Evolutionary conservation across 1,139 yeast species (phyloP).

Genomic region (Debaryomyces fabryi): DNA sequence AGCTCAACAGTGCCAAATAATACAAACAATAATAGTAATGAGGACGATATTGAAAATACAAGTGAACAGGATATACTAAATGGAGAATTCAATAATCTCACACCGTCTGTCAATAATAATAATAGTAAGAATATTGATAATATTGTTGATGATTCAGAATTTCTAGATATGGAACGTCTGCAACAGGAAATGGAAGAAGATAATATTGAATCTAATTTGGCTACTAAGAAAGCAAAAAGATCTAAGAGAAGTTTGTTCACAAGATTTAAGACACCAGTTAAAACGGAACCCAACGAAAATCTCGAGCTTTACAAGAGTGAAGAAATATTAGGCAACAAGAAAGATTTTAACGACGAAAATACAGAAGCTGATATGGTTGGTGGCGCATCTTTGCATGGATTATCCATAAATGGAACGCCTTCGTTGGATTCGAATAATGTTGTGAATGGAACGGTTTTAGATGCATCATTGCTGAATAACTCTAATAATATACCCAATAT

Average conservation of each 20-base stretch:
- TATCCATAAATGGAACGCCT: slow-evolving; percentile 29
- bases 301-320: slow-evolving; percentile 8
- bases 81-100: slow-evolving; percentile 6
- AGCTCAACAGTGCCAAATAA: slow-evolving; percentile 16
- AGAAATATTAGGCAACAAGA: slow-evolving; percentile 14
- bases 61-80: neutral
- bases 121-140: slow-evolving; percentile 2
- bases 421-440: slow-evolving; percentile 16
- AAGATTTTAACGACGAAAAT: slow-evolving; percentile 17
- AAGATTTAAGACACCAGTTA: slow-evolving; percentile 41
- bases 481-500: slow-evolving; percentile 13
- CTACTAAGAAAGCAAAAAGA: slow-evolving; percentile 32
- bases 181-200: slow-evolving; percentile 6
- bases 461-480: slow-evolving; percentile 17
- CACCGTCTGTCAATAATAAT: neutral
- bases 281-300: slow-evolving; percentile 20
- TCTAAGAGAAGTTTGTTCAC: slow-evolving; percentile 44
- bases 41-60: neutral
- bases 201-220: slow-evolving; percentile 15
- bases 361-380: slow-evolving; percentile 11
- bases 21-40: slow-evolving; percentile 11
- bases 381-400: slow-evolving; percentile 19
- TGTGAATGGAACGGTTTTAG: slow-evolving; percentile 19
- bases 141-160: slow-evolving; percentile 4
- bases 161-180: neutral